phyloP scores from a whole-genome alignment of 352 stramenopile genomes.

The Globisporangium sylvaticum region DNA sequence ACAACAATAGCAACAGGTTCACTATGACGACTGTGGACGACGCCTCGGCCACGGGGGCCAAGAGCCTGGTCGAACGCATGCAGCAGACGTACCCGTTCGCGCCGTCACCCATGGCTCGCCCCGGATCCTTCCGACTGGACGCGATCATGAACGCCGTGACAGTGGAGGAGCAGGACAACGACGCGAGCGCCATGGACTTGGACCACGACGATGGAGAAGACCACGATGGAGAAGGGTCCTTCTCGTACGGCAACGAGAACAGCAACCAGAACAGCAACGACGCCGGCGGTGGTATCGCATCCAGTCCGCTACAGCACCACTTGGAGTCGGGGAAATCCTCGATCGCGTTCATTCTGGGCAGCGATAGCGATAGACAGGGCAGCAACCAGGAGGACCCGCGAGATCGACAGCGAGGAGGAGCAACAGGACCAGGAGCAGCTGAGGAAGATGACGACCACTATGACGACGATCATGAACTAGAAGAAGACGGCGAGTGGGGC shows the following conservation, averaged over 20 bases:
- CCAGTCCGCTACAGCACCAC: constrained; percentile 1
- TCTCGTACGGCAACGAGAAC: constrained; percentile 11
- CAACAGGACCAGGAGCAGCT: neutral
- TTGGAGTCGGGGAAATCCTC: constrained; percentile 21
- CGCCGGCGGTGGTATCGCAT: neutral
- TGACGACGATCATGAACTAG: constrained; percentile 5
- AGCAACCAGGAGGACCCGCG: neutral
- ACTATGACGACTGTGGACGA: neutral
- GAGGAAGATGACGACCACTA: neutral
- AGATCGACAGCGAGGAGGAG: neutral
- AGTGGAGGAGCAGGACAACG: neutral
- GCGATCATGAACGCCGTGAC: constrained; percentile 15
- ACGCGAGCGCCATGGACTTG: constrained; percentile 1
- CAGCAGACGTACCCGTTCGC: constrained; percentile 17
- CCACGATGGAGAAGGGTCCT: neutral
- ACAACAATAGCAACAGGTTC: neutral
- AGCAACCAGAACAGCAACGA: constrained; percentile 7
- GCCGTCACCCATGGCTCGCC: neutral
- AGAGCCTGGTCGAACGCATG: constrained; percentile 14
- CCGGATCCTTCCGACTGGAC: constrained; percentile 7
- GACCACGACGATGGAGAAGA: neutral
- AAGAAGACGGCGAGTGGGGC: constrained; percentile 10
- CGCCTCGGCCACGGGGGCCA: neutral
- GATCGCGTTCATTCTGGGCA: constrained; percentile 29
- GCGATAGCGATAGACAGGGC: constrained; percentile 6